Evolutionary conservation across 2,329 filamentous ascomycete species (phyloP), one percentile per base, ranked within the genome.

Genomic region (Fusarium decemcellulare): DNA sequence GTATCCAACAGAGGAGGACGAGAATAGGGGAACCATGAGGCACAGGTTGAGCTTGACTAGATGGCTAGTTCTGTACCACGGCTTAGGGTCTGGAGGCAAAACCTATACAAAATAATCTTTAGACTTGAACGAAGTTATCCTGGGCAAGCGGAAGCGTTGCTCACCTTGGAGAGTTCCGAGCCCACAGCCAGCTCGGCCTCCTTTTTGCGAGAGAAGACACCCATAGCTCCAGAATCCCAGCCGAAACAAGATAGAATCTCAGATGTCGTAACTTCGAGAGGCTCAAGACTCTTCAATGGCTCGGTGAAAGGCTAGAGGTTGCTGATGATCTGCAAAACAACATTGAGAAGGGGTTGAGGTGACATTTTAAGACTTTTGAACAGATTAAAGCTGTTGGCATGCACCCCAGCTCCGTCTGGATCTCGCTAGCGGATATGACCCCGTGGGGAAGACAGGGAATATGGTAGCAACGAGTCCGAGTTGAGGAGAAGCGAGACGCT

Each of bases 401-500:
- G 18, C 23, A 51, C 32, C 32, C 48, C 16, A 51, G 47, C 34
- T 18, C n/a, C 16, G 27, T 12, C 44, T n/a, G 12, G 46, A 50
- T 50, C 46, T 50, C 32, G 29, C 8, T 50, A 50, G 34, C 47
- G n/a, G 47, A 50, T 32, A 51, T 27, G 34, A 51, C 48, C 48
- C 48, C 48, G 27, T 51, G 48, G 48, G 48, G 48, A 51, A 51
- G 48, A 39, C 14, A 48, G 29, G 4, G n/a, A 15, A 36, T 34
- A 51, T 11, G 30, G 46, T 48, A 48, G 46, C 7, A 48, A 14
- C 12, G 47, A 51, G 36, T 9, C 47, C 32, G 15, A 11, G 16
- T 50, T 51, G 30, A 14, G 10, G 32, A 9, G 47, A 32, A n/a
- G 32, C 47, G 47, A 51, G 47, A 36, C 47, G n/a, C 15, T 27